Conservation (phyloP, 2,329 filamentous ascomycete genomes). For the Metarhizium anisopliae region DNA sequence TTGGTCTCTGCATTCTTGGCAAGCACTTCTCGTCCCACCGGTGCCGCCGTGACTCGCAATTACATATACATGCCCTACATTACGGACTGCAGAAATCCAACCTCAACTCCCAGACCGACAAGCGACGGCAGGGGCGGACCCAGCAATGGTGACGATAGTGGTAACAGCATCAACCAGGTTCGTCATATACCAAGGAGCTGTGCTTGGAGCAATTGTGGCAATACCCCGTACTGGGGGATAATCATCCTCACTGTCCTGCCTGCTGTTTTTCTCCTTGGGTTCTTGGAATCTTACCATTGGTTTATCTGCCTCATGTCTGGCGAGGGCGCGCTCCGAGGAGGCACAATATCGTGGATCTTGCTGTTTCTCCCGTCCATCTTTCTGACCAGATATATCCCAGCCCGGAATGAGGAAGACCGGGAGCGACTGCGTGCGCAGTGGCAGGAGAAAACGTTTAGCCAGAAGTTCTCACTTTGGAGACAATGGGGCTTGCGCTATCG, state of each 20-base stretch:
- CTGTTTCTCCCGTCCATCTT: slow-evolving; percentile 7
- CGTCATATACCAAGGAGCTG: not conserved
- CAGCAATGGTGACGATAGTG: not conserved
- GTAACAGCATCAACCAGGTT: not conserved
- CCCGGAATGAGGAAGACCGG: slow-evolving; percentile 6
- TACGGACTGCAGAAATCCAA: slow-evolving; percentile 10
- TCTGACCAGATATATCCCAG: slow-evolving; percentile 8
- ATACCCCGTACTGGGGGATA: slow-evolving; percentile 13
- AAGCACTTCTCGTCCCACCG: slow-evolving; percentile 4
- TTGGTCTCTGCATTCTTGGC: slow-evolving; percentile 10
- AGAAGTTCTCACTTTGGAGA: slow-evolving; percentile 9
- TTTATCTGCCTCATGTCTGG: slow-evolving; percentile 23
- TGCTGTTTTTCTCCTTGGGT: slow-evolving; percentile 19
- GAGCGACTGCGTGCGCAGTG: slow-evolving; percentile 9
- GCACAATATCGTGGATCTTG: slow-evolving; percentile 20
- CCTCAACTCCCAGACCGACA: not conserved
- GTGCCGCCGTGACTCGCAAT: not conserved
- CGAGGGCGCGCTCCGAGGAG: slow-evolving; percentile 17
- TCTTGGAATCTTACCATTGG: slow-evolving; percentile 22
- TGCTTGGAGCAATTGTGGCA: not conserved
- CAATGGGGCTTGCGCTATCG: slow-evolving; percentile 11
- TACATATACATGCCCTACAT: slow-evolving; percentile 13
- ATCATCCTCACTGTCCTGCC: slow-evolving; percentile 17
- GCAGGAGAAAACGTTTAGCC: slow-evolving; percentile 5
- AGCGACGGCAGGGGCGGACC: not conserved